Evolutionary conservation across 306 rosid genomes (phyloP), one percentile per base, ranked within the genome.

Genomic region (Trifolium dubium): DNA sequence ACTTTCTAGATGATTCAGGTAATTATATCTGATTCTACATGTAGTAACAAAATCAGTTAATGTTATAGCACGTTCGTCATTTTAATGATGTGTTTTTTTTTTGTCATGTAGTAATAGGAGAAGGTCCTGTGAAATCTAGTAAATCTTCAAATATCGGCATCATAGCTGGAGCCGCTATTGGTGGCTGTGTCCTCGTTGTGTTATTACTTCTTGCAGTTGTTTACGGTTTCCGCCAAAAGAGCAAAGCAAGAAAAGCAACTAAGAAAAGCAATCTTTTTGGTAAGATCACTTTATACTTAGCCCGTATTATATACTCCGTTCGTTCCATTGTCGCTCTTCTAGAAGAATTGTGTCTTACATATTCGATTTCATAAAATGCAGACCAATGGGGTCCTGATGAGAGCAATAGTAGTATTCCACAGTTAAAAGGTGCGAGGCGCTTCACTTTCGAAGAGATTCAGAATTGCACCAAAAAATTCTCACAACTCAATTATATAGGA

Each of bases 371-470:
- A 62, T 71, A 43, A 59, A 84, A 80, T 67, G 80, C 64, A 87
- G 92, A 61, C 68, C 76, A 66, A 54, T 80, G 89, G 96, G 87
- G 78, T 44, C 56, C 80, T 5, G 71, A 72, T 13, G 74, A 78
- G 15, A 79, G 80, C 43, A 82, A 86, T 69, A 79, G 80, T 61
- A 77, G 66, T 61, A 37, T 72, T 74, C 88, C 88, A 7, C 85
- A 81, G 85, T 62, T 84, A 31, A 84, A 84, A 78, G 98, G 92
- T 39, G 91, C 95, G 2, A 86, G 81, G 76, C 82, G 83, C 59
- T 90, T 92, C 86, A 74, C 87, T 35, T 90, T 85, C 51, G 88
- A 87, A 74, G 98, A 92, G 87, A 78, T 92, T 28, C 79, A 74
- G 72, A 87, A 60, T 66, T 86, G 46, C 86, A 88, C 85, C 79